Base-by-base conservation (phyloP, 1,139 yeast genomes). In the Suzukiozyma palmioleophila region DNA sequence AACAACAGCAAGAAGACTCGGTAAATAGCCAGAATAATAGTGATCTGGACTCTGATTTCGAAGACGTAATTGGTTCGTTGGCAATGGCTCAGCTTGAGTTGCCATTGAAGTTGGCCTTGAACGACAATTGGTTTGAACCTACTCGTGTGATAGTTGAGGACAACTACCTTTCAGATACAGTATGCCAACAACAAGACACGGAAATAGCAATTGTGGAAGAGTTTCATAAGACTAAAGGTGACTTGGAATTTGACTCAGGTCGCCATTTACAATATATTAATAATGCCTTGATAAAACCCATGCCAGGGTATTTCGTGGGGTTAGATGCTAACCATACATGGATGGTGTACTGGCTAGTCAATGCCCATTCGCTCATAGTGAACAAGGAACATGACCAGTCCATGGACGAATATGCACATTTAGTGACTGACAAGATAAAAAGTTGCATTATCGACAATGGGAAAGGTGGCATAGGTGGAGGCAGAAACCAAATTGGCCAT, bases 261-360 rank as follows among this genome's bases (percentile, higher is more conserved):
- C 43, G 47, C 9, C 66, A 60, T 43, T 28, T 49, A 8, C 32
- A 43, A 8, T 60, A 51, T 35, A 39, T 52, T 8, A 27, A 44
- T 24, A 42, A 38, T 21, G 67, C 70, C 34, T 60, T 85, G 18
- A 49, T 44, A 15, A 59, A 57, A 24, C 66, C 71, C 24, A 68
- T 85, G 24, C 84, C 89, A 0, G 49, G 58, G 2, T 53, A 61
- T 33, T 75, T 70, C 59, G 60, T 64, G 36, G 63, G 67, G 0
- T 66, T 87, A 35, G 97, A 92, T 60, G 92, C 97, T 0, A 85
- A 95, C 18, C 90, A 85, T 46, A 82, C 96, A 0, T 94, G 98
- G 98, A 64, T 92, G 59, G 46, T 84, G 2, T 90, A 86, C 59
- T 92, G 98, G 98, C 62, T 84, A 2, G 53, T 77, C 32, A 89